Base-by-base conservation (phyloP, 176 grass and related monocot species). In the Themeda triandra region DNA sequence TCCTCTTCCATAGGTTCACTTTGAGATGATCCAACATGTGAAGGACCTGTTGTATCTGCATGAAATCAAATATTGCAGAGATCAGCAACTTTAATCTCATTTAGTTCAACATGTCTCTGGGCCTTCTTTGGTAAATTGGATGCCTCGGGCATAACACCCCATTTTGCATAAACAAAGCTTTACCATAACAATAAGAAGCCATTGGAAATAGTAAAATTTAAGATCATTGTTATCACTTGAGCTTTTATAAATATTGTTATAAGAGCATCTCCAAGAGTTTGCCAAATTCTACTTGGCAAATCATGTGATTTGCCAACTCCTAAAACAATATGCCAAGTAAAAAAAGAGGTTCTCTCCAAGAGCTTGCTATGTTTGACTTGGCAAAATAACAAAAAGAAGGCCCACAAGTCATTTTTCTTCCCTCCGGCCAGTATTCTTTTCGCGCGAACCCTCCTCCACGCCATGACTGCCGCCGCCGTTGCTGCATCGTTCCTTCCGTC, bases 1-100 rank as follows among this genome's bases (percentile, higher is more conserved):
- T 98, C 91, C 64, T 90, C 91, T 66, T 87, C 87, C 92, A 93
- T 88, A 41, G 87, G 82, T 77, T 83, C 86, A 85, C 36, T 89
- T 86, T 84, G 92, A 87, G 89, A 87, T 68, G 42, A 81, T 31
- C 63, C 83, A 77, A 44, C 69, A 56, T 72, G 64, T 54, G 25
- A 7, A 53, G 85, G 81, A 54, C 46, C 44, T 48, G 80, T 77
- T 83, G 73, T 45, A 77, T 79, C 91, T 95, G 88, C 56, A 85
- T 12, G 33, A 64, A 36, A 70, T 23, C 49, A 88, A 77, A 86
- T 71, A 71, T 32, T 42, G 32, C 19, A 44, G 14, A 79, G 27
- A 83, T 88, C n/a, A 81, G 76, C 5, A 44, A 84, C 24, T 49
- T 5, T 48, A 51, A 40, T 65, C 39, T 28, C 54, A 2, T 79